These are phyloP conservation scores for Hysterangium stoloniferum DNA, from an alignment of 768 basidiomycete species.

Conservation along the genomic window DNA sequence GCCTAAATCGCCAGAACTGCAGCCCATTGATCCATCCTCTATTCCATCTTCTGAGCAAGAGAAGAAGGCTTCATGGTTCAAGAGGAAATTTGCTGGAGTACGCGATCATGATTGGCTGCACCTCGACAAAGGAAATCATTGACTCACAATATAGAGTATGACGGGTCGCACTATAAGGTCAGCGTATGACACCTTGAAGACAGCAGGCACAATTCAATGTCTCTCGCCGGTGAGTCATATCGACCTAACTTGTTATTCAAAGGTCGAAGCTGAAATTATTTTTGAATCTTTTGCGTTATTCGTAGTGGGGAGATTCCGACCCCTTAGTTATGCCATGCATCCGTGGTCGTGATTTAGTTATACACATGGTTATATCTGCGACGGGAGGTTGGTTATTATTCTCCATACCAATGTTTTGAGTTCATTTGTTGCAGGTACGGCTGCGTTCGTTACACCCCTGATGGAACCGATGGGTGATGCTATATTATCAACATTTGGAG, in stretches of 20 bases:
- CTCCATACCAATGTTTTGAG: background rate
- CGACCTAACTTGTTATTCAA: background rate
- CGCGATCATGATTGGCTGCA: too few relatives aligned
- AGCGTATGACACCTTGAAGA: conserved; percentile 52
- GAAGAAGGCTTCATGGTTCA: conserved; percentile 52
- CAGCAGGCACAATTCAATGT: conserved; percentile 52
- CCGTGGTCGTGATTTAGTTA: conserved; percentile 52
- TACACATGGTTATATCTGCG: conserved; percentile 52
- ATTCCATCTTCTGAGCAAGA: conserved; percentile 35
- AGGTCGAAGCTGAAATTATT: background rate
- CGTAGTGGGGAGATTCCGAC: conserved; percentile 56
- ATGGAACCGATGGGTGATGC: conserved; percentile 51
- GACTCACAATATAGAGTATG: conserved; percentile 37
- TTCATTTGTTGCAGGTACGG: conserved; percentile 24
- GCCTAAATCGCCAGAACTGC: conserved; percentile 4
- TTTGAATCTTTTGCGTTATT: background rate
- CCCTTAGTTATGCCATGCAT: conserved; percentile 57
- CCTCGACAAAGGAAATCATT: too few relatives aligned
- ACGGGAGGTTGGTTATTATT: conserved; percentile 35
- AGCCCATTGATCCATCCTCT: conserved; percentile 15
- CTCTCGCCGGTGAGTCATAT: conserved; percentile 50
- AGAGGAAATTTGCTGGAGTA: conserved; percentile 57
- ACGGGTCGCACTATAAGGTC: conserved; percentile 58
- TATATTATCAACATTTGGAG: conserved; percentile 42
- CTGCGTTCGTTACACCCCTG: conserved; percentile 37